Percentiles rank a stretch among this genome's conserved stretches.
Evolutionary conservation across 805 yeast genomes (phyloP).

Genomic region (Zygoascus biomembranicola): DNA sequence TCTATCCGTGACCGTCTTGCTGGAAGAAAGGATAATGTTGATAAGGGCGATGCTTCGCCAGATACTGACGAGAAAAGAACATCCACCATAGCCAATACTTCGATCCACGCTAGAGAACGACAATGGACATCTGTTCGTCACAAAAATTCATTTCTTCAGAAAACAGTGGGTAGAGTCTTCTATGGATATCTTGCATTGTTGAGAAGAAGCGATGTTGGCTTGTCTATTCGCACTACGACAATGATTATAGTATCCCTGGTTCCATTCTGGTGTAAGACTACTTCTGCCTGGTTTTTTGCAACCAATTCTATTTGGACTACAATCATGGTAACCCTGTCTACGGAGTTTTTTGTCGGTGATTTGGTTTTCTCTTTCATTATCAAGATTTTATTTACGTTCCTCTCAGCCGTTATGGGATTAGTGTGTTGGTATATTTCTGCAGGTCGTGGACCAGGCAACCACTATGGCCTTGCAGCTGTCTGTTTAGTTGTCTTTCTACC

Average conservation of each 20-base stretch:
- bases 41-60: background rate
- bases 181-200: conserved; percentile 6
- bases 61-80: background rate
- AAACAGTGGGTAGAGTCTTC: background rate
- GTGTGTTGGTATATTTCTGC: conserved; percentile 30
- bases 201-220: conserved; percentile 12
- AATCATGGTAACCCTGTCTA: conserved; percentile 25
- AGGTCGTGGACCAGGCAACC: conserved; percentile 28
- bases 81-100: background rate
- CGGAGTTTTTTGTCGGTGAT: conserved; percentile 27
- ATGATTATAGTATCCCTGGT: conserved; percentile 17
- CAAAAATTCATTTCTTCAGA: background rate
- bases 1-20: background rate
- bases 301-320: conserved; percentile 26
- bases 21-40: background rate
- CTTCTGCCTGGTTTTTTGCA: conserved; percentile 19
- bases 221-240: conserved; percentile 21
- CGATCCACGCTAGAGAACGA: background rate
- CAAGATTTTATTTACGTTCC: conserved; percentile 23
- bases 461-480: conserved; percentile 27
- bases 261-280: conserved; percentile 22
- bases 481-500: conserved; percentile 20
- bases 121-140: background rate
- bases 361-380: conserved; percentile 23
- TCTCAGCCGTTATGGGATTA: conserved; percentile 27